Evolutionary conservation across 352 stramenopile species (phyloP).

Genomic region (Globisporangium megalacanthum): DNA sequence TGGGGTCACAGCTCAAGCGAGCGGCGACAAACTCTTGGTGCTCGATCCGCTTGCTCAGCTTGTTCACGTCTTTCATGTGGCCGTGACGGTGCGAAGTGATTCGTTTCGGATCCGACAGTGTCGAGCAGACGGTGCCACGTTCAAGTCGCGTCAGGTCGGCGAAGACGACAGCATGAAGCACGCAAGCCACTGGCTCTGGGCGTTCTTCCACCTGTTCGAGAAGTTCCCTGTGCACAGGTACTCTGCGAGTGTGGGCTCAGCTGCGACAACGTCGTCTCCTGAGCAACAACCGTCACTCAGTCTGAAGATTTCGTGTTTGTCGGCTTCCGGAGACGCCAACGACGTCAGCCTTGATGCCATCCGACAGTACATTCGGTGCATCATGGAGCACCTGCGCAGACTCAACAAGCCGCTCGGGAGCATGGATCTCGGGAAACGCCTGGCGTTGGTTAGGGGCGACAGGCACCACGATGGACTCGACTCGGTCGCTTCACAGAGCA

Average conservation of each 20-base stretch:
- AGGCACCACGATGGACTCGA: slow-evolving; percentile 3
- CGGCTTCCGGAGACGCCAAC: background rate
- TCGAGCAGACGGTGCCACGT: background rate
- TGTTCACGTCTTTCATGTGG: slow-evolving; percentile 16
- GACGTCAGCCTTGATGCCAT: background rate
- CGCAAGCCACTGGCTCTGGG: slow-evolving; percentile 3
- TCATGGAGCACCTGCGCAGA: slow-evolving; percentile 47
- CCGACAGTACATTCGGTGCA: slow-evolving; percentile 18
- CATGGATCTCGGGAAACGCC: slow-evolving; percentile 21
- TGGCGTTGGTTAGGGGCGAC: slow-evolving; percentile 13
- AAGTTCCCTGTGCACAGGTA: slow-evolving; percentile 33
- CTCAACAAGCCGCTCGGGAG: slow-evolving; percentile 52
- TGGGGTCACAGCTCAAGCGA: slow-evolving; percentile 13
- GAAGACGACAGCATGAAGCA: slow-evolving; percentile 14
- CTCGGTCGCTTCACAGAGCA: slow-evolving; percentile 9
- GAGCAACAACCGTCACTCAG: slow-evolving; percentile 11
- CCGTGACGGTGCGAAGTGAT: slow-evolving; percentile 44
- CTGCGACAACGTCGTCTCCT: background rate
- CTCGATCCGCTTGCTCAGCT: slow-evolving; percentile 13
- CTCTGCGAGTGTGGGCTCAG: too few relatives aligned
- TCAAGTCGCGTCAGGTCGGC: background rate
- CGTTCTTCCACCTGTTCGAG: slow-evolving; percentile 42
- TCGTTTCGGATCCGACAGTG: slow-evolving; percentile 47
- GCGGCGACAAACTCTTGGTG: slow-evolving; percentile 26
- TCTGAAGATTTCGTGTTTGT: slow-evolving; percentile 18